phyloP scores from a whole-genome alignment of 1,284 basidiomycete species.

The Leccinum pachyderme region DNA sequence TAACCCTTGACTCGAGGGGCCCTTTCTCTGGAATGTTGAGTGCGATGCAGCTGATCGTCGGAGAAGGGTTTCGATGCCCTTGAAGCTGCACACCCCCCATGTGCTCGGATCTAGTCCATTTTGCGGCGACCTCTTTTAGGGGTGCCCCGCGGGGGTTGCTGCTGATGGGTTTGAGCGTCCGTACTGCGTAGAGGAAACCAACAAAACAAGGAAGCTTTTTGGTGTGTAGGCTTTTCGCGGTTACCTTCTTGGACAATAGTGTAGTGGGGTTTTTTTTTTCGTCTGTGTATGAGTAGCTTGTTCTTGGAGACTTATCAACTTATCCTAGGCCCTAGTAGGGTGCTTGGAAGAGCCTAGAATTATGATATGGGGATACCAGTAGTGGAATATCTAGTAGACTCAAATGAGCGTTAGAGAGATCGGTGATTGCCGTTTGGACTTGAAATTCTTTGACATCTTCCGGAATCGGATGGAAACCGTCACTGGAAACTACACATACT shows the following conservation, averaged over 20 bases:
- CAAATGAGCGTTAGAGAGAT: too few species aligned
- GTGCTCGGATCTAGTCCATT: not conserved
- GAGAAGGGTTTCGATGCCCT: slow-evolving; percentile 6
- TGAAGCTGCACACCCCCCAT: not conserved
- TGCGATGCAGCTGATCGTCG: slow-evolving; percentile 9
- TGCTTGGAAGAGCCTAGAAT: too few species aligned
- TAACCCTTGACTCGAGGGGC: not conserved
- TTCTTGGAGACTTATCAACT: too few species aligned
- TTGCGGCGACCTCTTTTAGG: not conserved
- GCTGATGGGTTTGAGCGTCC: not conserved
- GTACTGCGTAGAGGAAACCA: not conserved
- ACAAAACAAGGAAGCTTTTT: not conserved
- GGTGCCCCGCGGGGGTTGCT: not conserved
- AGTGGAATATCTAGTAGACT: too few species aligned
- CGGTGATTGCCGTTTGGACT: too few species aligned
- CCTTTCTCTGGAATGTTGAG: slow-evolving; percentile 4
- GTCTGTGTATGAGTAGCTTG: too few species aligned
- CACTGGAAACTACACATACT: not conserved
- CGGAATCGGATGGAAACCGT: not conserved
- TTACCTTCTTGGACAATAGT: not conserved
- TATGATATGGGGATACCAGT: too few species aligned
- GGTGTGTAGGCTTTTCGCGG: not conserved
- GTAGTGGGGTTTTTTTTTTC: not conserved
- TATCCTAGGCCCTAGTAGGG: too few species aligned
- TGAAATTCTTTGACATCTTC: not conserved